These are phyloP conservation scores for Thelonectria discophora DNA, from an alignment of 2,329 filamentous ascomycete genomes.

Conservation along the genomic window DNA sequence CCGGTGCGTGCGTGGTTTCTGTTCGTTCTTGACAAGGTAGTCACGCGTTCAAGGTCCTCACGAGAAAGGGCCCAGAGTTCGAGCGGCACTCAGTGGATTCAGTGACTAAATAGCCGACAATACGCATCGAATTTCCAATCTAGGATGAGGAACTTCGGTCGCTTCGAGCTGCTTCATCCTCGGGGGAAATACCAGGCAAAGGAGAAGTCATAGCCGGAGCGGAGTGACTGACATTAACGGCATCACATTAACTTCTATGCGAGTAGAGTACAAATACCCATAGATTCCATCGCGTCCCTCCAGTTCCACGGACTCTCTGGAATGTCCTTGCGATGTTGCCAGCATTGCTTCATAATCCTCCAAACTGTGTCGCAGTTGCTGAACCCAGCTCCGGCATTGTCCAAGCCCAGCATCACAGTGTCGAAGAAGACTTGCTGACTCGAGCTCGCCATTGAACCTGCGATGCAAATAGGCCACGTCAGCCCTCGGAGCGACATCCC, in stretches of 20 bases:
- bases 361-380: conserved; percentile 6
- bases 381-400: conserved; percentile 14
- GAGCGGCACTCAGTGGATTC: too few relatives aligned
- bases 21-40: too few relatives aligned
- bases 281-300: conserved; percentile 1
- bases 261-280: conserved; percentile 13
- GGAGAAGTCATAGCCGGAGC: background rate
- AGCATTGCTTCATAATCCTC: conserved; percentile 24
- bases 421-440: conserved; percentile 26
- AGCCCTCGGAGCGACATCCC: conserved; percentile 27
- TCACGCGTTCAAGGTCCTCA: too few relatives aligned
- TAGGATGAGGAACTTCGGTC: background rate
- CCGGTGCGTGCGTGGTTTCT: too few relatives aligned
- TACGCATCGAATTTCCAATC: background rate
- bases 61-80: too few relatives aligned
- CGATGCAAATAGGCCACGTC: conserved; percentile 29
- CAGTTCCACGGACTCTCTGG: background rate
- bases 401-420: conserved; percentile 12
- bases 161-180: background rate
- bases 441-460: conserved; percentile 23
- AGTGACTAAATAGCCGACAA: too few relatives aligned
- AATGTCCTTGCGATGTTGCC: conserved; percentile 15
- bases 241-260: background rate
- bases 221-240: background rate
- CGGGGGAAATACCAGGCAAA: background rate